Evolutionary conservation across 2,329 filamentous ascomycete genomes (phyloP), one percentile per base, ranked within the genome.

Genomic region (Clonostachys sp.): DNA sequence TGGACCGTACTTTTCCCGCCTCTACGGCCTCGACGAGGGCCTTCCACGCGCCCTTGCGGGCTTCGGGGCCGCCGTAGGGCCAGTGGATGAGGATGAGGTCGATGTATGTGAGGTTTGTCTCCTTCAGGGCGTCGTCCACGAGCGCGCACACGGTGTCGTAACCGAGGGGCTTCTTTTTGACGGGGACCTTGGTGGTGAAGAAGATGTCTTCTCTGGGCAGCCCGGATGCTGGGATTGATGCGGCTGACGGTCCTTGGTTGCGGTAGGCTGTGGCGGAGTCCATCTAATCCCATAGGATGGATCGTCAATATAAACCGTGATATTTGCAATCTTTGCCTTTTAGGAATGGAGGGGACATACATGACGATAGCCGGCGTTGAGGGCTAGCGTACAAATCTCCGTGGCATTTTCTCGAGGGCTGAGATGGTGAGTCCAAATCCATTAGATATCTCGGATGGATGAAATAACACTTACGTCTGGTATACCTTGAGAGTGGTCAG

Each of bases 111-210:
- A 88, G 70, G 13, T 80, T 77, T 0, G 83, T 80, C 50, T 81
- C 74, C 45, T 73, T 66, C 18, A 91, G 68, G 14, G 83, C 86
- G 46, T 75, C 69, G 53, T 84, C 68, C 53, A 95, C 75, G 53
- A 83, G 78, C 14, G 73, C 72, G 62, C 82, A 83, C 18, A 86
- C 77, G 48, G 72, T 77, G 13, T 84, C 76, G 58, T 92, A 94
- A 51, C 64, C 64, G 34, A 76, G 55, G 0, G 64, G 64, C 45
- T 58, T 52, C 36, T 57, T 57, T 5, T 61, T 57, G n/a, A 62
- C 53, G n/a, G 74, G 73, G 16, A 81, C 66, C 60, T 81, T 81
- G 53, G 75, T 73, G 34, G 77, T 80, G 65, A 78, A 80, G 66
- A 76, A 80, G 60, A 81, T 62, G 3, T 77, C 64, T 30, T 66